Evolutionary conservation across 352 stramenopile species (phyloP), one percentile per base, ranked within the genome.

Genomic region (Phytopythium boreale): DNA sequence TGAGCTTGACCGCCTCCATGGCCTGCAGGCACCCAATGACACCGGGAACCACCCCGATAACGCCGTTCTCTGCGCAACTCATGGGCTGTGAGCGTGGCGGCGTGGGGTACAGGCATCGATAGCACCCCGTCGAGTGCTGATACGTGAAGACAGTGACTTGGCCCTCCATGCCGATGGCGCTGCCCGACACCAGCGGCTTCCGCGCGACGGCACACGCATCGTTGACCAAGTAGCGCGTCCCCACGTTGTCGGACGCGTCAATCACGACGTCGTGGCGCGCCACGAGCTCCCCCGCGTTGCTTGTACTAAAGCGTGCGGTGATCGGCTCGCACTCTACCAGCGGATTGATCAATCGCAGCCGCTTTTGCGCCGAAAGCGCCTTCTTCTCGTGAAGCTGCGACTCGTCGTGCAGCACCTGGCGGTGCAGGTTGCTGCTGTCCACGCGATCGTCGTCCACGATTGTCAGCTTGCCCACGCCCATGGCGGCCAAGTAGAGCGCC

Each of bases 401-500:
- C 61, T 97, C 85, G 60, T 88, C 89, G 69, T 99, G 96, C 27
- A 98, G 83, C 56, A 99, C 81, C 75, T 99, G 97, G 8, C 97
- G 82, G 71, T 99, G 97, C 61, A 99, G 75, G 77, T 99, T 99
- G 57, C 85, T 98, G 46, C 86, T 77, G 56, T 99, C 97, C 26
- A 99, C 96, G 62, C 59, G 49, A 75, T 99, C 97, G 67, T 93
- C 85, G 72, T 99, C 97, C 5, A 98, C 89, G 37, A 99, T 69
- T 5, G 77, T 87, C n/a, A 99, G 77, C 34, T 76, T 75, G 6
- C 95, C 96, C 6, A 99, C 82, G 4, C 97, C 97, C 73, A 97
- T 97, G 11, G 85, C 93, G 11, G 95, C 93, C 26, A 99, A 77
- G 69, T 99, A 99, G 14, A 98, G 70, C 37, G 98, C 80, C 5